phyloP scores from a whole-genome alignment of 2,329 filamentous ascomycete genomes.

The Knoxdaviesia capensis region DNA sequence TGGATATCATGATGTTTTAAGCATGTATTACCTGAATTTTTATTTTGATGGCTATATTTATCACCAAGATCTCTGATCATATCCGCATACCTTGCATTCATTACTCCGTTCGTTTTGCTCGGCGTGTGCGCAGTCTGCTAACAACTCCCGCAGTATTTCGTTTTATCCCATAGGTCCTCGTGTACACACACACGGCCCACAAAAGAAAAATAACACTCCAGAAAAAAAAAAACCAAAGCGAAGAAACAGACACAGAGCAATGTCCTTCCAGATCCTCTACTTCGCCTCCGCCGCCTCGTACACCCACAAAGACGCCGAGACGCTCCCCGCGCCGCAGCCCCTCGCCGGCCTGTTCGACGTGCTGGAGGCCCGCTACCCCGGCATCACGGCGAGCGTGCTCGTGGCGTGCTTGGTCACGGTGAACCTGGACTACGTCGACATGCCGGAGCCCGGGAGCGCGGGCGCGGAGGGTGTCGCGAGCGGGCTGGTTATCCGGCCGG shows the following conservation, averaged over 20 bases:
- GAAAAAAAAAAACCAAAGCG: too few relatives aligned
- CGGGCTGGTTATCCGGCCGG: slow-evolving; percentile 38
- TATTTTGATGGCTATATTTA: slow-evolving; percentile 36
- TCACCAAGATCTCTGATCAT: slow-evolving; percentile 62
- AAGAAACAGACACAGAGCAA: too few relatives aligned
- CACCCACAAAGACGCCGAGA: slow-evolving; percentile 47
- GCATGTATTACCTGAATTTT: slow-evolving; percentile 39
- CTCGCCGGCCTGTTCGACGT: slow-evolving; percentile 41
- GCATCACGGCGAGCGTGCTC: slow-evolving; percentile 48
- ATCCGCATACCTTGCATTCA: neutral
- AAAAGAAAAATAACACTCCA: too few relatives aligned
- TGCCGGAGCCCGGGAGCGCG: slow-evolving; percentile 23
- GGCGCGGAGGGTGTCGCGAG: slow-evolving; percentile 17
- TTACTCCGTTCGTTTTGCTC: neutral
- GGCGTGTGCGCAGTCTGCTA: too few relatives aligned
- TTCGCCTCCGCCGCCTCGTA: slow-evolving; percentile 58
- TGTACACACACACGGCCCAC: too few relatives aligned
- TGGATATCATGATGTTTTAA: slow-evolving; percentile 30
- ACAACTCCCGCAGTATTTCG: too few relatives aligned
- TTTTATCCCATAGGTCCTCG: too few relatives aligned
- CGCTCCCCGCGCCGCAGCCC: slow-evolving; percentile 43
- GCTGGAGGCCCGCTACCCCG: slow-evolving; percentile 49
- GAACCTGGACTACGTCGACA: slow-evolving; percentile 64
- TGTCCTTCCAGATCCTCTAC: slow-evolving; percentile 61
- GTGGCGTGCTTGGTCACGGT: slow-evolving; percentile 57